Evolutionary conservation across 805 yeast species (phyloP).

Genomic region (Huiozyma sinensis): DNA sequence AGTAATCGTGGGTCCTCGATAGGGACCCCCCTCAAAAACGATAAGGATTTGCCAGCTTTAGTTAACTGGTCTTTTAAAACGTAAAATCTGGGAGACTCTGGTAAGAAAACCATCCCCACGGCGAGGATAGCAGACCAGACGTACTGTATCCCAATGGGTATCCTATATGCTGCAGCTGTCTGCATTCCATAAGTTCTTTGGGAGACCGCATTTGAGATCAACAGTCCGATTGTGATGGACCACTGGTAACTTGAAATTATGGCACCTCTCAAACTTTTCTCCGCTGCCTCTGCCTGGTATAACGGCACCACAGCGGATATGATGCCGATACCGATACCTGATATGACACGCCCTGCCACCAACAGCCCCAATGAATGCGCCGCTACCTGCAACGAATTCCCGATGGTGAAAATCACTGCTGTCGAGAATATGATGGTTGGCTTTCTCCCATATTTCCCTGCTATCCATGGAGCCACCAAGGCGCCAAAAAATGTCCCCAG

Average conservation of each 20-base stretch:
- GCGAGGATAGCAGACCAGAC: conserved; percentile 57
- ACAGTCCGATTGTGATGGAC: conserved; percentile 81
- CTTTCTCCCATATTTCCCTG: conserved; percentile 69
- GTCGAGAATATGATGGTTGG: conserved; percentile 51
- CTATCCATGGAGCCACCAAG: conserved; percentile 43
- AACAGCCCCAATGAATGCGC: conserved; percentile 42
- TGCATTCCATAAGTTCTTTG: conserved; percentile 56
- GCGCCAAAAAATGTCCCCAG: conserved; percentile 73
- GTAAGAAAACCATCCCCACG: conserved; percentile 61
- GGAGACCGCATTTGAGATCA: conserved; percentile 66
- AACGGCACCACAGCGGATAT: conserved; percentile 73
- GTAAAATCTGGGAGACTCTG: conserved; percentile 82
- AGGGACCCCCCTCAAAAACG: conserved; percentile 58
- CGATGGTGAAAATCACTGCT: conserved; percentile 55
- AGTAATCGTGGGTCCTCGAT: conserved; percentile 51
- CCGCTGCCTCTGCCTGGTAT: conserved; percentile 81
- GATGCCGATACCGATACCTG: conserved; percentile 65
- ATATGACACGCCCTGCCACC: conserved; percentile 62
- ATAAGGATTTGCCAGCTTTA: conserved; percentile 55
- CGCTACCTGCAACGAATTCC: conserved; percentile 60
- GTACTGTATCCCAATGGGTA: conserved; percentile 69
- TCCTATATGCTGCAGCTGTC: conserved; percentile 53
- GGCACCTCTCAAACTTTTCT: conserved; percentile 71
- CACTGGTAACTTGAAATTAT: conserved; percentile 76
- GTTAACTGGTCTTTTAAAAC: conserved; percentile 61